Base-by-base conservation (phyloP, 176 grass and related monocot genomes). In the Musa schizocarpa region DNA sequence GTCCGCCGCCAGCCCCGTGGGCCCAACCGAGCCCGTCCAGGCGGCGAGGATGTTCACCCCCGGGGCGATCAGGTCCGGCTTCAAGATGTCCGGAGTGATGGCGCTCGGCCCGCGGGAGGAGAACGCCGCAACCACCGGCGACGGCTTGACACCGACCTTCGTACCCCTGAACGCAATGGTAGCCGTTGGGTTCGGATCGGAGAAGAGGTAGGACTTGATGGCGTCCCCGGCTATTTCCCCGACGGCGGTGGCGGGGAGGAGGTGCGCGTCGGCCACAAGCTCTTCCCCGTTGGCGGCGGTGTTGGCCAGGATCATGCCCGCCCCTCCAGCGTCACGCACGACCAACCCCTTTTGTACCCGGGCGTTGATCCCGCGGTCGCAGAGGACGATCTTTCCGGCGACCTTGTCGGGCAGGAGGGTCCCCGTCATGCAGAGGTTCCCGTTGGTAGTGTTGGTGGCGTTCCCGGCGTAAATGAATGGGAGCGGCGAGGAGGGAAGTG, bases 61-160 rank as follows among this genome's bases (percentile, higher is more conserved):
- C 1, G 93, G 93, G 2, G 87, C 90, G 63, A 93, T 88, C 79
- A 97, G 14, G 82, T 98, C 94, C 26, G 94, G 90, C 81, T 98
- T 98, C 1, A 98, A 85, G 75, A 98, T 62, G 72, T 83, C 68
- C 2, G 90, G 78, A 10, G 95, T 91, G 22, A 98, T 78, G 9
- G 26, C 78, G 86, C 89, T 98, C 0, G 95, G 95, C 1, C 95
- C 95, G 11, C 95, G 74, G 0, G 95, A 98, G 48, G 95, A 94
- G 88, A 98, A 98, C 8, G 90, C 90, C 2, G 95, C 95, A 58
- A 93, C 95, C 4, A 98, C 95, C 3, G 95, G 95, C 1, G 95
- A 93, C 1, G 95, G 95, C 75, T 50, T 81, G 63, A 98, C 65
- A 19, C 90, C 95, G 3, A 98, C 77, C 80, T 91, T 82, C 0